Conservation (phyloP, 2,329 filamentous ascomycete genomes). For the Verticillium nonalfalfae region DNA sequence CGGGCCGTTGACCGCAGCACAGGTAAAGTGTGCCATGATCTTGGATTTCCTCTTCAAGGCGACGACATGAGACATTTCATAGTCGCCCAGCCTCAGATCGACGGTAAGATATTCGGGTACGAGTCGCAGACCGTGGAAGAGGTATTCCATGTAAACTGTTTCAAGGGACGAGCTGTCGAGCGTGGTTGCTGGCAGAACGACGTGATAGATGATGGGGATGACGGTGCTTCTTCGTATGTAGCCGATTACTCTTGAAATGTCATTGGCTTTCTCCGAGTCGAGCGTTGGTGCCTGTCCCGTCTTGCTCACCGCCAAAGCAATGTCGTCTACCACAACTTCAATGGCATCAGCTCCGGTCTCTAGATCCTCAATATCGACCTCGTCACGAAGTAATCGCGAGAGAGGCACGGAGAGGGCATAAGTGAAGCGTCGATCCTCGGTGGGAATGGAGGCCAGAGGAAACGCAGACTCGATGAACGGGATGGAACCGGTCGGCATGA, state of each 20-base stretch:
- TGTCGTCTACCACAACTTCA: slow-evolving; percentile 49
- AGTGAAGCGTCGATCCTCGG: slow-evolving; percentile 57
- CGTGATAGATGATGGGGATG: slow-evolving; percentile 50
- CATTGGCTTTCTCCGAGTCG: slow-evolving; percentile 29
- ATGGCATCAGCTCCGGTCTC: slow-evolving; percentile 64
- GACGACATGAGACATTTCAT: slow-evolving; percentile 42
- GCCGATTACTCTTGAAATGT: slow-evolving; percentile 53
- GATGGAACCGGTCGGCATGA: slow-evolving; percentile 48
- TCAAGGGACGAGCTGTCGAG: slow-evolving; percentile 16
- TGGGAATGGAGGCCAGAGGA: slow-evolving; percentile 54
- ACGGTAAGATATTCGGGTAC: slow-evolving; percentile 58
- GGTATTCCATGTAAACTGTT: slow-evolving; percentile 44
- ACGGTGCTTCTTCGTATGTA: slow-evolving; percentile 58
- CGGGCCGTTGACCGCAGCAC: slow-evolving; percentile 29
- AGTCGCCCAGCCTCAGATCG: slow-evolving; percentile 51
- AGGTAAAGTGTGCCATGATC: slow-evolving; percentile 52
- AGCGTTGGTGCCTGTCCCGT: slow-evolving; percentile 5
- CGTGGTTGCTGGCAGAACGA: slow-evolving; percentile 26
- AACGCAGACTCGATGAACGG: slow-evolving; percentile 58
- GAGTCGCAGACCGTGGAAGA: slow-evolving; percentile 54
- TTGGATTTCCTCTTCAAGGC: slow-evolving; percentile 47
- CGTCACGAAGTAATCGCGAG: slow-evolving; percentile 44
- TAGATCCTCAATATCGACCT: slow-evolving; percentile 56
- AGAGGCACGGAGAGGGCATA: slow-evolving; percentile 60
- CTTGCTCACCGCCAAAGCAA: slow-evolving; percentile 12